A percentile compares a stretch with the other conserved stretches of the same genome.
These are phyloP conservation scores for Alternaria postmessia DNA, from an alignment of 2,329 filamentous ascomycete genomes.

Conservation along the genomic window DNA sequence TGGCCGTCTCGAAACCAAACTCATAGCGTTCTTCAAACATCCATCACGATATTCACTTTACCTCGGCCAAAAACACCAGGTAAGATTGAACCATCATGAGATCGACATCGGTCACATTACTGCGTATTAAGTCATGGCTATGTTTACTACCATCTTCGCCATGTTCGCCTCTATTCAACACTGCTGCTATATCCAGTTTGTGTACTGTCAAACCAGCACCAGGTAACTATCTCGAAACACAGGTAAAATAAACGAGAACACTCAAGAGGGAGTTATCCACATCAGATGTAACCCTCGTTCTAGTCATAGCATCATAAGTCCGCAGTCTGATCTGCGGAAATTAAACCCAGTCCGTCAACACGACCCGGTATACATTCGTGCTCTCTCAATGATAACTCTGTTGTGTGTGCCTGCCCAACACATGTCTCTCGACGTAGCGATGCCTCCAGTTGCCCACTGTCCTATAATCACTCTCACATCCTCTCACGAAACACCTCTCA, in stretches of 20 bases:
- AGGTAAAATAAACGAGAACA: neutral
- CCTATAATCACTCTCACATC: slow-evolving; percentile 28
- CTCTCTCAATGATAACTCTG: slow-evolving; percentile 12
- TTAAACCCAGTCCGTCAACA: neutral
- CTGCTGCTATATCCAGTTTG: neutral
- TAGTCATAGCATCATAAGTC: neutral
- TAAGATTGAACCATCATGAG: no score
- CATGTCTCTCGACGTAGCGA: slow-evolving; percentile 24
- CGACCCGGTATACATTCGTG: no score
- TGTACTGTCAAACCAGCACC: neutral
- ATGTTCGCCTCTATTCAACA: no score
- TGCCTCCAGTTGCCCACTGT: slow-evolving; percentile 25
- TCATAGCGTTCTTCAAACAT: no score
- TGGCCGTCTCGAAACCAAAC: neutral
- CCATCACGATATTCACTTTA: no score
- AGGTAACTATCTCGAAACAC: neutral
- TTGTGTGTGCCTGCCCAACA: slow-evolving; percentile 2
- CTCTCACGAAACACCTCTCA: slow-evolving; percentile 34
- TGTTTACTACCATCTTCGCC: no score
- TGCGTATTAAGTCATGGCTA: no score
- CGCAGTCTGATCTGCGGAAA: neutral
- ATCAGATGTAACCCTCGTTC: neutral
- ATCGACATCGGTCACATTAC: no score
- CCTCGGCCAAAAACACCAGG: no score
- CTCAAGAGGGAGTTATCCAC: neutral